A percentile compares a stretch with the other conserved stretches of the same genome.
phyloP scores from a whole-genome alignment of 768 basidiomycete genomes.

The Boletus speciosus region DNA sequence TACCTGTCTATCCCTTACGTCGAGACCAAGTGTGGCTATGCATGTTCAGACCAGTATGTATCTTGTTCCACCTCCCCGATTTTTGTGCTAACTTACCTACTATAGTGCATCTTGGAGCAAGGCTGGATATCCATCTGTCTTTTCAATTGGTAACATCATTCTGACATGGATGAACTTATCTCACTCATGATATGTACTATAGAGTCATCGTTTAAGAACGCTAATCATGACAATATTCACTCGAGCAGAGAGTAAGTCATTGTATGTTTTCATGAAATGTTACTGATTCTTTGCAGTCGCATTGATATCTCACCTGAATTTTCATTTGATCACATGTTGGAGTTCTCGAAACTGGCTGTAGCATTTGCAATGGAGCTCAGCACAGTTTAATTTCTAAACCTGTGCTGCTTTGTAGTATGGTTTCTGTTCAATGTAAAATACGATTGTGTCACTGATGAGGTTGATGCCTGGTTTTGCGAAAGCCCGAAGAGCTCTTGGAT shows the following conservation, averaged over 20 bases:
- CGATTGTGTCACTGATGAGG: neutral
- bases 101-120: conserved; percentile 74
- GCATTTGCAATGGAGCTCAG: conserved; percentile 77
- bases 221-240: conserved; percentile 77
- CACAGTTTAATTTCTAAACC: conserved; percentile 28
- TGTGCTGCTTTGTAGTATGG: neutral
- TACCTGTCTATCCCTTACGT: conserved; percentile 82
- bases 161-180: neutral
- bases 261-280: conserved; percentile 37
- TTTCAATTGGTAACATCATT: conserved; percentile 56
- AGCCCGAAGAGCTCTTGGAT: too few relatives aligned
- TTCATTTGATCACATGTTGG: conserved; percentile 84
- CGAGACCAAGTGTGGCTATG: conserved; percentile 90
- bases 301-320: conserved; percentile 87
- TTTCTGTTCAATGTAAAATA: neutral
- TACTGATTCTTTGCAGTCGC: conserved; percentile 46
- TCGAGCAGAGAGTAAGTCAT: conserved; percentile 67
- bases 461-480: neutral
- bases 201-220: conserved; percentile 72
- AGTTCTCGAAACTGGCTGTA: conserved; percentile 82
- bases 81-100: conserved; percentile 18
- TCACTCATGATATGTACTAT: neutral
- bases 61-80: conserved; percentile 19
- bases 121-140: conserved; percentile 81
- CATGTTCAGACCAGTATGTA: conserved; percentile 87